phyloP scores from a whole-genome alignment of 2,329 filamentous ascomycete species.

The Rosellinia necatrix region DNA sequence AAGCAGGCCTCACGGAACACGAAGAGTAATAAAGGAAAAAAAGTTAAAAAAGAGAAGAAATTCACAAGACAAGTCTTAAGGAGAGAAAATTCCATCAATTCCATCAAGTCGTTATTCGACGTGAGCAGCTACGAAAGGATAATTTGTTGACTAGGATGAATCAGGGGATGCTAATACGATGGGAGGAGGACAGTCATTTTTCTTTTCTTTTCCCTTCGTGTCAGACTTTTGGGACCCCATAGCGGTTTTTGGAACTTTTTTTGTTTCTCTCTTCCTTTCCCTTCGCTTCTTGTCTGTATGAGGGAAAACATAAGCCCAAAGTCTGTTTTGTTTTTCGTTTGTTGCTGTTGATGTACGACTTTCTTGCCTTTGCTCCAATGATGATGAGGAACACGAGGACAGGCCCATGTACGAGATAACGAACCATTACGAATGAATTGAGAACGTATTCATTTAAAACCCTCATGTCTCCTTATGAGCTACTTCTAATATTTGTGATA shows the following conservation, averaged over 20 bases:
- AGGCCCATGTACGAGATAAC: conserved; percentile 20
- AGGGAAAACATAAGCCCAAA: conserved; percentile 9
- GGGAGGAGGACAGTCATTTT: neutral
- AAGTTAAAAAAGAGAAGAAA: neutral
- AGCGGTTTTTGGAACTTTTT: neutral
- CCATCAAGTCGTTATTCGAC: neutral
- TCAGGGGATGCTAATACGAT: neutral
- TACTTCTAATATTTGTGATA: no score
- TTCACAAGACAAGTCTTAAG: neutral
- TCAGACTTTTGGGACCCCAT: conserved; percentile 11
- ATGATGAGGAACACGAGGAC: no score
- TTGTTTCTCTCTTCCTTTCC: neutral
- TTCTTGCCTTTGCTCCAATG: no score
- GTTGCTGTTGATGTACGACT: conserved; percentile 5
- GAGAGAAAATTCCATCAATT: neutral
- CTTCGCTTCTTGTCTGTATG: conserved; percentile 20
- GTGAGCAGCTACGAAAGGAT: no score
- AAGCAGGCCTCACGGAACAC: no score
- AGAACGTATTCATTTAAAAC: no score
- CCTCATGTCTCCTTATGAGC: no score
- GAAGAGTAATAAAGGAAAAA: neutral
- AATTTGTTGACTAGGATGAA: conserved; percentile 8
- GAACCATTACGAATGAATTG: conserved; percentile 11
- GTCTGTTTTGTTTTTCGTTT: neutral
- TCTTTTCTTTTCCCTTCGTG: neutral